These are phyloP conservation scores for Lactarius deliciosus DNA, from an alignment of 768 basidiomycete genomes.

Conservation along the genomic window DNA sequence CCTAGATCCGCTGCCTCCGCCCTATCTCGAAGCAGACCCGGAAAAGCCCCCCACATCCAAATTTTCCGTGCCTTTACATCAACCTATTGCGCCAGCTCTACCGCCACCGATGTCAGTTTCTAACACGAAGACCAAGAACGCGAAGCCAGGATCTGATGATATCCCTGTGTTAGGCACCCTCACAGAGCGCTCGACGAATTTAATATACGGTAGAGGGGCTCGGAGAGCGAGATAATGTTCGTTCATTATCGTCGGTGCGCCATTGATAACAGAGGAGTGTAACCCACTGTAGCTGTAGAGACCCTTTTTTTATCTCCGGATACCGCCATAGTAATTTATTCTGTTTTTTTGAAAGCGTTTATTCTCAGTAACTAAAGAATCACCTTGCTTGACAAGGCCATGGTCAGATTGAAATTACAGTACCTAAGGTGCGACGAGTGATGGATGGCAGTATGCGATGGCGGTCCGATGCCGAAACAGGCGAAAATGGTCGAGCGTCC, in stretches of 20 bases:
- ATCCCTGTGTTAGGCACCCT: slow-evolving; percentile 33
- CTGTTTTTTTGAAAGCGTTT: too few relatives aligned
- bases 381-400: too few relatives aligned
- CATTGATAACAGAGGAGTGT: neutral
- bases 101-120: slow-evolving; percentile 25
- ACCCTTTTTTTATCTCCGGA: neutral
- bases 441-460: too few relatives aligned
- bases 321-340: slow-evolving; percentile 12
- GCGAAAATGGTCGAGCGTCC: too few relatives aligned
- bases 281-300: slow-evolving; percentile 3
- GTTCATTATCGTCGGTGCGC: neutral
- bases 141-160: slow-evolving; percentile 27
- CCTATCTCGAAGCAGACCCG: slow-evolving; percentile 17
- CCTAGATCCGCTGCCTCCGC: slow-evolving; percentile 18
- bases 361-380: too few relatives aligned
- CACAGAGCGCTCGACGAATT: slow-evolving; percentile 39
- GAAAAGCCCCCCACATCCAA: slow-evolving; percentile 10
- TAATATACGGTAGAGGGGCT: slow-evolving; percentile 31
- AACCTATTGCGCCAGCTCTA: slow-evolving; percentile 20
- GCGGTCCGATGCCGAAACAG: too few relatives aligned
- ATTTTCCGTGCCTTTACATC: slow-evolving; percentile 4
- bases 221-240: slow-evolving; percentile 22
- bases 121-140: slow-evolving; percentile 31
- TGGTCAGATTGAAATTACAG: too few relatives aligned
- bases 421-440: too few relatives aligned